Base-by-base conservation (phyloP, 495 filamentous ascomycete species). In the Aspergillus heteromorphus region DNA sequence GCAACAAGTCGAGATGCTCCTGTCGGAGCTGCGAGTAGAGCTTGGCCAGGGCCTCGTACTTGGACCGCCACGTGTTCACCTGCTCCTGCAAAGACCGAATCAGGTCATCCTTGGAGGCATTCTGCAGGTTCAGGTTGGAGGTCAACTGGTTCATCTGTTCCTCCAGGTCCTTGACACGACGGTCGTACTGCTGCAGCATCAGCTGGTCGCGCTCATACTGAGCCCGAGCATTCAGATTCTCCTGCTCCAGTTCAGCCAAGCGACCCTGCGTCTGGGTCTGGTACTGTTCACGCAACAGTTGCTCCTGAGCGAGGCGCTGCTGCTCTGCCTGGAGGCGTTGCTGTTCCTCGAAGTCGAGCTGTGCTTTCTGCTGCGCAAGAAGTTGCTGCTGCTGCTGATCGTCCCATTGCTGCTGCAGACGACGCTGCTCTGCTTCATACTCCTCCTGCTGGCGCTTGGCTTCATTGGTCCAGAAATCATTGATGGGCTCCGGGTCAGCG, bases 171-270 rank as follows among this genome's bases (percentile, higher is more conserved):
- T 96, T 97, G 57, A 98, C 89, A 59, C 90, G 81, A 61, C 87
- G 83, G 64, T 98, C 93, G 66, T 97, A 98, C 64, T 97, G 92
- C 73, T 97, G 87, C 36, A 98, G 80, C 87, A 97, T 88, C 48
- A 98, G 73, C 67, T 97, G 91, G 69, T 97, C 89, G n/a, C 87
- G 85, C 65, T 97, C 91, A 66, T 96, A 96, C 69, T 97, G 93
- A 6, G 91, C 91, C 31, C 92, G 82, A 6, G 93, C 92, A 63
- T 93, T 92, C 25, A 98, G 74, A 63, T 97, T 96, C 70, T 97
- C 91, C 53, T 86, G 88, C 71, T 98, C 92, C 18, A 98, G 75
- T 73, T 98, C 92, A 10, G 92, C 93, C 65, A 97, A 75, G 18
- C 89, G 87, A 16, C 93, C 95, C 63, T 97, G 91, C 0, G 92